Conservation (phyloP, 108 stramenopile genomes). For the Asterionellopsis glacialis region DNA sequence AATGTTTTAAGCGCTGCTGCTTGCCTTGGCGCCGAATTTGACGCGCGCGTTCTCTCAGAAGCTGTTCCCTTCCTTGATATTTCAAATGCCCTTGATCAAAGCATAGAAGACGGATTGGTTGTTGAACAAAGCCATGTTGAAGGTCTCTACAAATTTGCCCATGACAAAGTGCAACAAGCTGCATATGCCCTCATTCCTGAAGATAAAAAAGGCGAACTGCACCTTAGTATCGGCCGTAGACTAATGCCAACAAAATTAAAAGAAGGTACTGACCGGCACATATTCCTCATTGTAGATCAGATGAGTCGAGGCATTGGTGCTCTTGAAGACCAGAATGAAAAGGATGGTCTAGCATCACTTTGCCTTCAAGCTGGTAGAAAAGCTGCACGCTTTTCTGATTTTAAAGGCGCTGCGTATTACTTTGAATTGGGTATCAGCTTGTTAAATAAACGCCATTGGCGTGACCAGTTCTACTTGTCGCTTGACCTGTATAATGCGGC, state of each 20-base stretch:
- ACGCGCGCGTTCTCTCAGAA: constrained; percentile 3
- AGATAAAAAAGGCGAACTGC: constrained; percentile 28
- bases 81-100: too few relatives aligned
- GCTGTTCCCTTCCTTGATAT: neutral
- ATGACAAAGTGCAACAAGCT: constrained; percentile 52
- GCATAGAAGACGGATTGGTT: too few relatives aligned
- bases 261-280: neutral
- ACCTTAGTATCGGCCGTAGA: constrained; percentile 33
- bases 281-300: neutral
- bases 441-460: constrained; percentile 44
- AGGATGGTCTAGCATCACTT: constrained; percentile 26
- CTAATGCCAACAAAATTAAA: constrained; percentile 1
- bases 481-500: constrained; percentile 46
- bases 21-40: constrained; percentile 47
- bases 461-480: constrained; percentile 44
- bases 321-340: constrained; percentile 6
- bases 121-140: too few relatives aligned
- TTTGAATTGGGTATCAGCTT: constrained; percentile 39
- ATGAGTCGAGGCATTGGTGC: neutral
- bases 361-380: constrained; percentile 40
- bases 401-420: constrained; percentile 42
- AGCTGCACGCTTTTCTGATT: constrained; percentile 7
- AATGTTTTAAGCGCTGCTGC: constrained; percentile 39
- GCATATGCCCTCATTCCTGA: constrained; percentile 36
- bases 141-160: constrained; percentile 23